phyloP scores from a whole-genome alignment of 139 green algal genomes.

The Coelastrella sp. region DNA sequence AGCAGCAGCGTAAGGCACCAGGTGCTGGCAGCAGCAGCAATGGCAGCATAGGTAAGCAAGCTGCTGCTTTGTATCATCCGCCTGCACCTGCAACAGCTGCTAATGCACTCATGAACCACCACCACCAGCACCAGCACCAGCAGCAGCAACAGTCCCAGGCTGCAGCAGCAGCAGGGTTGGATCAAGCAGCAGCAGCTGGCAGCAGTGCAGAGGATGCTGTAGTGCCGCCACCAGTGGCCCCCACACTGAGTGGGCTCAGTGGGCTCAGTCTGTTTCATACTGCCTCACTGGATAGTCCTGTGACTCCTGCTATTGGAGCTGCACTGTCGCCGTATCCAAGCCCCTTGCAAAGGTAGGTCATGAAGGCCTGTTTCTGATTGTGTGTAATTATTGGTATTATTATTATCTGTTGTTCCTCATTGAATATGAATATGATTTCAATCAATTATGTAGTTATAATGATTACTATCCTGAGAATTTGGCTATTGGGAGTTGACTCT shows the following conservation, averaged over 20 bases:
- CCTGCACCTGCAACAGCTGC: not conserved
- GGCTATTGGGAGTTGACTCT: too few relatives aligned
- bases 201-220: constrained; percentile 15
- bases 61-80: not conserved
- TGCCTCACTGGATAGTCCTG: constrained; percentile 28
- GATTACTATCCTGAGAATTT: too few relatives aligned
- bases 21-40: not conserved
- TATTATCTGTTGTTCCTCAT: too few relatives aligned
- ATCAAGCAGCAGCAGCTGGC: not conserved
- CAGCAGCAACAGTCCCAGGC: constrained; percentile 19
- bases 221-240: not conserved
- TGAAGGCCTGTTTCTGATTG: too few relatives aligned
- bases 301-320: not conserved
- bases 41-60: not conserved
- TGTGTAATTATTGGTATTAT: too few relatives aligned
- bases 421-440: too few relatives aligned
- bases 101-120: not conserved
- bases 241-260: not conserved
- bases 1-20: not conserved
- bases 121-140: constrained; percentile 32
- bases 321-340: constrained; percentile 24
- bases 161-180: not conserved
- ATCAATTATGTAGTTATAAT: too few relatives aligned
- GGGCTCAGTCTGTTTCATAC: constrained; percentile 39
- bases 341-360: constrained; percentile 2